Evolutionary conservation across 495 filamentous ascomycete genomes (phyloP).

Genomic region (Penicillium pulvis): DNA sequence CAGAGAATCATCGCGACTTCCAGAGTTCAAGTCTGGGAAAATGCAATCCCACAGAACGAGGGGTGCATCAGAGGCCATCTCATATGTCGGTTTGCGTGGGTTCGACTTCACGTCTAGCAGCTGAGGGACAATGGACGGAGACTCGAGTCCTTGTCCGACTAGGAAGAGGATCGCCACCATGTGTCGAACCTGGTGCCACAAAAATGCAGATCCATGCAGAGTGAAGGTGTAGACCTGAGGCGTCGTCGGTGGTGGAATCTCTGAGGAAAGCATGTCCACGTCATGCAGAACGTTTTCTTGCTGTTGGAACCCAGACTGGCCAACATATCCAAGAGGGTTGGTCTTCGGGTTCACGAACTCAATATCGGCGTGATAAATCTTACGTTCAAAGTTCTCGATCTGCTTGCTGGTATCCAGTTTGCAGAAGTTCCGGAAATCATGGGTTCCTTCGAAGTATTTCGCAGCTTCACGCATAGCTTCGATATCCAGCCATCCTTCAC

Average conservation of each 20-base stretch:
- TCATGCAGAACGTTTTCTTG: constrained; percentile 20
- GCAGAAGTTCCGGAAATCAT: constrained; percentile 98
- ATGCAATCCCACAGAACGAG: constrained; percentile 94
- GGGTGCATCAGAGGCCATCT: constrained; percentile 85
- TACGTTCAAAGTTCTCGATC: constrained; percentile 75
- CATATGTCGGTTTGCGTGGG: constrained; percentile 76
- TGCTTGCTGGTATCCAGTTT: constrained; percentile 86
- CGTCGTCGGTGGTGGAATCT: constrained; percentile 19
- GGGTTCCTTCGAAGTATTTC: constrained; percentile 71
- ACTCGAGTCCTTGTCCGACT: constrained; percentile 87
- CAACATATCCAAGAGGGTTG: constrained; percentile 44
- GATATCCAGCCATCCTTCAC: constrained; percentile 74
- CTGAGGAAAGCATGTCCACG: constrained; percentile 20
- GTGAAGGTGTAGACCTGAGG: constrained; percentile 83
- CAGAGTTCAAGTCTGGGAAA: constrained; percentile 65
- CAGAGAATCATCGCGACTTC: constrained; percentile 60
- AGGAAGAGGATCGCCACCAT: constrained; percentile 87
- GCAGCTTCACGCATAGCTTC: constrained; percentile 83
- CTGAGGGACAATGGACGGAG: constrained; percentile 66
- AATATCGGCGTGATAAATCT: constrained; percentile 76
- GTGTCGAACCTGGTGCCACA: constrained; percentile 97
- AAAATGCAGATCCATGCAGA: constrained; percentile 86
- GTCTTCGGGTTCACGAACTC: constrained; percentile 59
- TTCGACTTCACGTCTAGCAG: constrained; percentile 70
- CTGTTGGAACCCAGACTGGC: constrained; percentile 36